Base-by-base conservation (phyloP, 2,329 filamentous ascomycete genomes). In the Achaetomium macrosporum region DNA sequence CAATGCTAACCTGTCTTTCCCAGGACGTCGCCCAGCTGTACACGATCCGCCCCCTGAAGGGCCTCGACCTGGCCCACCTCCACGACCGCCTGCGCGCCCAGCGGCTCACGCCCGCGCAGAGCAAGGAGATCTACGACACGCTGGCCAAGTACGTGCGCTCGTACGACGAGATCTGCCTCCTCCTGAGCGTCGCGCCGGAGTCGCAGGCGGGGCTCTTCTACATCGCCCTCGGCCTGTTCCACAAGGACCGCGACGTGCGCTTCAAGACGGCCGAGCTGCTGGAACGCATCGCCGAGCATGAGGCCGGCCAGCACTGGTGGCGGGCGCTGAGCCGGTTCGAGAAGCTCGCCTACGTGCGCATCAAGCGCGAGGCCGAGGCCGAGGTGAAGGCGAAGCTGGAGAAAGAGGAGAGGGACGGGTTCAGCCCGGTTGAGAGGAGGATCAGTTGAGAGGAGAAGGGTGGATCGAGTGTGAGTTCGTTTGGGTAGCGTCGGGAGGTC, bases 231-330 rank as follows among this genome's bases (percentile, higher is more conserved):
- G 93, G 93, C 0, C 75, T 99, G 6, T 96, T 97, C 68, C 93
- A 99, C 72, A 90, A 90, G 51, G 84, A 91, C 59, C 76, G 78
- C 35, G 86, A 90, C 47, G 91, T 96, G 11, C 79, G 93, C 35
- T 72, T 86, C 61, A 83, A 83, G 51, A 88, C 89, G 2, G 85
- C 89, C 1, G 88, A 88, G 56, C 72, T 99, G 35, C 70, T 99
- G 19, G 90, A 92, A 60, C 80, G 90, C 19, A 84, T 99, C 50
- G 81, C 84, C 60, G 84, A 86, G 53, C 92, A 99, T 69, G 87
- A 95, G 65, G 93, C 90, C 10, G 93, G 93, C 1, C 81, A 90
- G 64, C 90, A 97, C 70, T 97, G 93, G 78, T 99, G 92, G 89
- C 83, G 79, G 59, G 82, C 83, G 30, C 73, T 99, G 45, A 93